These are phyloP conservation scores for Veloporphyrellus conicus DNA, from an alignment of 1,284 basidiomycete genomes.

Conservation along the genomic window DNA sequence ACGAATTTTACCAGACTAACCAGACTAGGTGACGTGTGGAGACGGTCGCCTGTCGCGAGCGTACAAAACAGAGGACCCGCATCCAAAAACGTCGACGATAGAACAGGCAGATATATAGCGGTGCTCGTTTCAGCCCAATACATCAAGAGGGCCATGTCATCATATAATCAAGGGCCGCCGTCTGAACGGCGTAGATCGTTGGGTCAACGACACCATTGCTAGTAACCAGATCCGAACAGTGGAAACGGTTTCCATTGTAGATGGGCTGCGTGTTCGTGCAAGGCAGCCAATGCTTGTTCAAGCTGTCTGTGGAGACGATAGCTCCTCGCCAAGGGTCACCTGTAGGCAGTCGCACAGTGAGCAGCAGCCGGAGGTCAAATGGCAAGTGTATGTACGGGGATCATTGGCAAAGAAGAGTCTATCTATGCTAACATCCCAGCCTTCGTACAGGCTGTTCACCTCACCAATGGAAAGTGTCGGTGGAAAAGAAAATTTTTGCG, in stretches of 20 bases:
- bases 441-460: constrained; percentile 52
- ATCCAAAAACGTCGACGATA: no score
- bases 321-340: constrained; percentile 73
- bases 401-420: constrained; percentile 69
- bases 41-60: no score
- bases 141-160: constrained; percentile 48
- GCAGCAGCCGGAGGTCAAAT: background rate
- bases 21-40: no score
- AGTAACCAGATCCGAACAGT: constrained; percentile 57
- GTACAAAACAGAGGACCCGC: no score
- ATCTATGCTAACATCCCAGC: constrained; percentile 57
- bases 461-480: constrained; percentile 37
- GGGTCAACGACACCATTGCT: constrained; percentile 43
- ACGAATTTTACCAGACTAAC: no score
- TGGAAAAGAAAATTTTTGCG: constrained; percentile 46
- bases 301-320: constrained; percentile 56
- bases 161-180: constrained; percentile 41
- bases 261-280: constrained; percentile 56
- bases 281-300: constrained; percentile 38
- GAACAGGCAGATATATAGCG: no score
- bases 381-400: constrained; percentile 42
- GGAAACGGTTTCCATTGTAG: constrained; percentile 57
- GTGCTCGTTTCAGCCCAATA: no score
- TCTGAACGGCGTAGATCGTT: constrained; percentile 53
- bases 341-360: constrained; percentile 29